Percentiles rank a stretch among this genome's conserved stretches.
Conservation (phyloP, 2,329 filamentous ascomycete genomes). For the Zasmidium cellare region DNA sequence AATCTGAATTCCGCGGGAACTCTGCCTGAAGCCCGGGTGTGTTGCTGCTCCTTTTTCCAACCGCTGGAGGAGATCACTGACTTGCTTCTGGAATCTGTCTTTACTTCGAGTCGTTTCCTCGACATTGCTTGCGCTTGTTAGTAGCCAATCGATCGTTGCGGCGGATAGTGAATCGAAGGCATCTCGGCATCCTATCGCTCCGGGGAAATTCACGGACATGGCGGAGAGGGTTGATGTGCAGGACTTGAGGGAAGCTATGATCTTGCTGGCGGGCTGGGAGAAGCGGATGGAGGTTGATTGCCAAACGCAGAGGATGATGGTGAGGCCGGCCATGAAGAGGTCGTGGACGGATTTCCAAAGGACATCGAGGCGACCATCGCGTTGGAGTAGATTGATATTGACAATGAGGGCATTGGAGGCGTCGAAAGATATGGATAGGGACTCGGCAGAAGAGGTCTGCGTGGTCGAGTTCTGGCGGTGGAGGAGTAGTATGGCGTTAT, state of each 20-base stretch:
- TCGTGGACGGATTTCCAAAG: slow-evolving; percentile 37
- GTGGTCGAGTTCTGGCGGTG: slow-evolving; percentile 32
- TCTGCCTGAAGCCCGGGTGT: no score
- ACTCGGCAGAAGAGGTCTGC: slow-evolving; percentile 4
- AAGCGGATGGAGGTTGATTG: slow-evolving; percentile 35
- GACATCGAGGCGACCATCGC: slow-evolving; percentile 34
- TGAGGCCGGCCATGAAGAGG: slow-evolving; percentile 37
- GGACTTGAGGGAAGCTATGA: slow-evolving; percentile 32
- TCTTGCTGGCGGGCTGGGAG: slow-evolving; percentile 19
- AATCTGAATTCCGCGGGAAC: no score
- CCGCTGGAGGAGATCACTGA: no score
- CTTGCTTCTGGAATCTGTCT: no score
- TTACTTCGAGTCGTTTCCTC: background rate
- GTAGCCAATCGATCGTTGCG: slow-evolving; percentile 1
- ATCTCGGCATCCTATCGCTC: slow-evolving; percentile 31
- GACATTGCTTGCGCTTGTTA: background rate
- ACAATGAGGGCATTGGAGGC: slow-evolving; percentile 32
- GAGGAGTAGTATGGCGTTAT: slow-evolving; percentile 34
- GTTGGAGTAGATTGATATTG: slow-evolving; percentile 34
- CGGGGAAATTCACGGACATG: slow-evolving; percentile 34
- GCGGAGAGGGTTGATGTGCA: slow-evolving; percentile 36
- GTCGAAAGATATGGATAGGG: background rate
- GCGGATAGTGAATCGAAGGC: background rate
- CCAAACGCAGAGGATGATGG: slow-evolving; percentile 36
- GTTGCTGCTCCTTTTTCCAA: no score